Conservation (phyloP, 2,329 filamentous ascomycete genomes). For the Pseudogymnoascus sp. region DNA sequence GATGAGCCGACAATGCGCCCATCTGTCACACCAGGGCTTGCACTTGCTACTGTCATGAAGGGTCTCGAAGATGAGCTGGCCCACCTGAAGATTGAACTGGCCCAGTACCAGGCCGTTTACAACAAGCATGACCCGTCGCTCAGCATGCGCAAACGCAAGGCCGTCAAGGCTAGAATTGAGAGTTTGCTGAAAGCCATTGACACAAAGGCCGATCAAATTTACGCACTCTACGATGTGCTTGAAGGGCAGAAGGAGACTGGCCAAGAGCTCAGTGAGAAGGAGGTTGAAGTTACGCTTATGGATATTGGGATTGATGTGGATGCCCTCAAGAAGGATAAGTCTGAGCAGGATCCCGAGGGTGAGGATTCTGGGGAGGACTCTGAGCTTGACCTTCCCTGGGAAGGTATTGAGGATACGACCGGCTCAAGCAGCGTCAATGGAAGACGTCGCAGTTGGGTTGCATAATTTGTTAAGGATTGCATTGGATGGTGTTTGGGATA, state of each 20-base stretch:
- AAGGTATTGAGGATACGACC: constrained; percentile 19
- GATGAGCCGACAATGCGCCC: constrained; percentile 55
- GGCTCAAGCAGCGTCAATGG: constrained; percentile 1
- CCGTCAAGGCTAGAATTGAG: constrained; percentile 53
- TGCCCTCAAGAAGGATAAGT: not conserved
- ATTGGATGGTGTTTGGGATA: constrained; percentile 1
- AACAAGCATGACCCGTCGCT: constrained; percentile 58
- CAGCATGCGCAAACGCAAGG: constrained; percentile 55
- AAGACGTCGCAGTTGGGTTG: not conserved
- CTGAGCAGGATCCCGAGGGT: not conserved
- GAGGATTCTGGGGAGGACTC: constrained; percentile 10
- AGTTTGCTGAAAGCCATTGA: constrained; percentile 56
- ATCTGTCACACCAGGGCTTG: constrained; percentile 19
- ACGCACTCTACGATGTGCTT: constrained; percentile 74
- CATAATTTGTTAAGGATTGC: not conserved
- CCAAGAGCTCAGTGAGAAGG: constrained; percentile 53
- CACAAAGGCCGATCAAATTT: constrained; percentile 70
- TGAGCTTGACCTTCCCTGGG: constrained; percentile 19
- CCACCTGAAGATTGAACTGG: constrained; percentile 66
- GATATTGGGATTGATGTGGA: constrained; percentile 33
- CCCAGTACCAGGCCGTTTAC: constrained; percentile 53
- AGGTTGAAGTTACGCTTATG: constrained; percentile 56
- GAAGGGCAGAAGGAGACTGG: constrained; percentile 66
- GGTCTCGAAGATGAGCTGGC: constrained; percentile 70
- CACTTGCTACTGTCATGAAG: constrained; percentile 75